Percentiles rank a stretch among this genome's conserved stretches.
Conservation (phyloP, 805 yeast species). For the Sungouiella blattae region DNA sequence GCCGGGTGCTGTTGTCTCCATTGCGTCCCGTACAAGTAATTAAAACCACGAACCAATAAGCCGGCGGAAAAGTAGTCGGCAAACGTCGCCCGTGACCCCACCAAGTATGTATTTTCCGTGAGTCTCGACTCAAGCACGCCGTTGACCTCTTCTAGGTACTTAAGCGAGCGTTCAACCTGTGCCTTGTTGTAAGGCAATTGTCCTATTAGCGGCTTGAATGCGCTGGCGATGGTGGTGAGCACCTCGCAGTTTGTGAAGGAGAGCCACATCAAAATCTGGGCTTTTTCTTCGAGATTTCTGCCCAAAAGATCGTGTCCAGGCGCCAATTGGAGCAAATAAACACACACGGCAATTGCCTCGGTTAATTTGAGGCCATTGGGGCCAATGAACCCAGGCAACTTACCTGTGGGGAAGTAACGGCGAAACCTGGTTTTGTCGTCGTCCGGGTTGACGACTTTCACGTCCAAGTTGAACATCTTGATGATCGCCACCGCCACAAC, state of each 20-base stretch:
- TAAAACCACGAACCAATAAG: conserved; percentile 51
- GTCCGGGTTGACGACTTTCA: conserved; percentile 45
- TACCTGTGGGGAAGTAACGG: conserved; percentile 59
- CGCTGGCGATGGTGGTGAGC: conserved; percentile 39
- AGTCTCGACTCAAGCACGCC: conserved; percentile 54
- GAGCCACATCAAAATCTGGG: conserved; percentile 69
- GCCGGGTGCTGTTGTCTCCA: conserved; percentile 65
- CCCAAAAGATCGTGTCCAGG: conserved; percentile 59
- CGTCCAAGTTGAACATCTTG: conserved; percentile 58
- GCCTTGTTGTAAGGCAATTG: conserved; percentile 75
- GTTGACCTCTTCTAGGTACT: conserved; percentile 31
- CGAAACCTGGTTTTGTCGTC: conserved; percentile 31
- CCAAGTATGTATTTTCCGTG: conserved; percentile 60
- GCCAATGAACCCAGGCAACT: conserved; percentile 67
- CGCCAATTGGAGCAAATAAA: too few relatives aligned
- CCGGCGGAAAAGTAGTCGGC: conserved; percentile 64
- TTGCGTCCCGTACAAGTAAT: conserved; percentile 55
- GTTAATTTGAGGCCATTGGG: conserved; percentile 69
- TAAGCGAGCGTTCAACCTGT: conserved; percentile 46
- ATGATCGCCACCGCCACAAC: conserved; percentile 46
- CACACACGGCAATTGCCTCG: conserved; percentile 61
- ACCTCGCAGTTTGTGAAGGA: conserved; percentile 73
- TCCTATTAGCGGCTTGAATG: conserved; percentile 64
- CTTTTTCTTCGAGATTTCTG: conserved; percentile 58
- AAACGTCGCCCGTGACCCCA: conserved; percentile 56